Percentiles rank a stretch among this genome's conserved stretches.
Evolutionary conservation across 2,329 filamentous ascomycete species (phyloP).

Genomic region (Gnomoniopsis smithogilvyi): DNA sequence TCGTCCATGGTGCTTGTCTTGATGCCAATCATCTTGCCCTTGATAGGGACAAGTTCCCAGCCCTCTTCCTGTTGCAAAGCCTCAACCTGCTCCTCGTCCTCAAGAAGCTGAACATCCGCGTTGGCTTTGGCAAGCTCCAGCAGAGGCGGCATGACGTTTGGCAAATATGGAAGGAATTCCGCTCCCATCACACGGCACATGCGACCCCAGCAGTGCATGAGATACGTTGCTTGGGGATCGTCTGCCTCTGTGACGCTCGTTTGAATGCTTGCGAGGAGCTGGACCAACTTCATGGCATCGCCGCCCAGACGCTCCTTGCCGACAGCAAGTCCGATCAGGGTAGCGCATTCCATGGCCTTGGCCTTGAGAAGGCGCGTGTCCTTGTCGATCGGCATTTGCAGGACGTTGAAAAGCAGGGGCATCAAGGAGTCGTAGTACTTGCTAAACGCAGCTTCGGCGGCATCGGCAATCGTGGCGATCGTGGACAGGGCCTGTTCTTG

Average conservation of each 20-base stretch:
- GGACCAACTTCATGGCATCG: conserved; percentile 83
- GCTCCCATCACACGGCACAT: conserved; percentile 93
- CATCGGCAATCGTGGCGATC: conserved; percentile 98
- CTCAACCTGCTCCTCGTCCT: conserved; percentile 92
- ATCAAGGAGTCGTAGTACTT: conserved; percentile 96
- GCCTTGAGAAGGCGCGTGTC: conserved; percentile 88
- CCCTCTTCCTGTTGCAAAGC: conserved; percentile 92
- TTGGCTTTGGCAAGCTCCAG: conserved; percentile 89
- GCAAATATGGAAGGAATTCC: conserved; percentile 90
- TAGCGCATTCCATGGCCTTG: conserved; percentile 99
- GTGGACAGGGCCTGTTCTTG: conserved; percentile 97
- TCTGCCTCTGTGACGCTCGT: conserved; percentile 83
- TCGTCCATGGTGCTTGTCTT: conserved; percentile 95
- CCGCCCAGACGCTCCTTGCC: conserved; percentile 87
- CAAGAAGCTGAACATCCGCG: conserved; percentile 93
- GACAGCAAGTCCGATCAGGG: conserved; percentile 90
- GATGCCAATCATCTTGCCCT: conserved; percentile 98
- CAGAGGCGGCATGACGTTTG: conserved; percentile 90
- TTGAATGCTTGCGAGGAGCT: conserved; percentile 85
- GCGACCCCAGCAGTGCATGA: conserved; percentile 98
- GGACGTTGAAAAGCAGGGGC: conserved; percentile 87
- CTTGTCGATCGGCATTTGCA: conserved; percentile 87
- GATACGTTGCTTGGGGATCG: conserved; percentile 92
- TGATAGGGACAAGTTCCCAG: conserved; percentile 95
- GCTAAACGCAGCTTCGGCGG: conserved; percentile 88